Evolutionary conservation across 1,139 yeast genomes (phyloP), one percentile per base, ranked within the genome.

Genomic region (Yamadazyma atlantica): DNA sequence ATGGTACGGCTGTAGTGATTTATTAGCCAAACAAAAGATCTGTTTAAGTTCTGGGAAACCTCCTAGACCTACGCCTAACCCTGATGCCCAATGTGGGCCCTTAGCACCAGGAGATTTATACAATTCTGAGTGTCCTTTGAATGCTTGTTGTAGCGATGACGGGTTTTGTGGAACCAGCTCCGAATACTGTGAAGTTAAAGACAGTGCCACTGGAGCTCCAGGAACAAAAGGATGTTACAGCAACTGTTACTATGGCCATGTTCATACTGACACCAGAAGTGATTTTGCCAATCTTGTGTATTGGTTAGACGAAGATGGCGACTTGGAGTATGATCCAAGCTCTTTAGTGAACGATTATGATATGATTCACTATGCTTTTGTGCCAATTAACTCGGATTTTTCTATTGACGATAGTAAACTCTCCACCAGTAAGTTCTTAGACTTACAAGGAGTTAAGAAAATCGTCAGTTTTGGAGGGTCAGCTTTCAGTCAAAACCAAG

Each of bases 291-390:
- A 37, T 10, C 41, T 48, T 4, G 43, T 35, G 9, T 52, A 52
- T 36, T 52, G 53, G 54, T 21, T 50, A 27, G 53, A 52, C 33
- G 30, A 34, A 22, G 40, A 36, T n/a, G 41, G 35, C 9, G 31
- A 15, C 5, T 29, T 49, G 35, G 35, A 32, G 3, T 35, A 26
- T 15, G 43, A 46, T 35, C 53, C 54, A 4, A 33, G 24, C 10
- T 4, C 16, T 4, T 19, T 29, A 6, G 23, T 29, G 3, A 17
- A 29, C 19, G 35, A 31, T 18, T 51, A 43, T 32, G 41, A 42
- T 26, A 29, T 45, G 9, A 46, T 52, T 17, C 55, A 52, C 19
- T 53, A 52, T 40, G 43, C 52, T 4, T 53, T 50, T 36, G 50
- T 45, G 5, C 35, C 34, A 12, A 45, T 53, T 17, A 44, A 43